A percentile compares a stretch with the other conserved stretches of the same genome.
phyloP scores from a whole-genome alignment of 768 basidiomycete genomes.

The Pulveroboletus ravenelii region DNA sequence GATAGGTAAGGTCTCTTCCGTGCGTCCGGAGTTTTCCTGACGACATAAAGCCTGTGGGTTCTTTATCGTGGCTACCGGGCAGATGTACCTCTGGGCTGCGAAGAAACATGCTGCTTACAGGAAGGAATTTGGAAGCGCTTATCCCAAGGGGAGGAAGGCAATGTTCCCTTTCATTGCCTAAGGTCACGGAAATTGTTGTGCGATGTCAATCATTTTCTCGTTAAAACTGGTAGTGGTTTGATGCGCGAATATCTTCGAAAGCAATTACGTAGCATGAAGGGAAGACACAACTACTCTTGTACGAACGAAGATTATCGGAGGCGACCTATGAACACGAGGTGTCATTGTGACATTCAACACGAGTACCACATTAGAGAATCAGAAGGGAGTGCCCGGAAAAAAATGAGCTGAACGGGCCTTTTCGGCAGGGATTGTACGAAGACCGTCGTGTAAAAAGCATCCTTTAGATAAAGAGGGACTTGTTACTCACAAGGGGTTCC shows the following conservation, averaged over 20 bases:
- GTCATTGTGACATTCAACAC: background rate
- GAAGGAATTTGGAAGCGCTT: conserved; percentile 89
- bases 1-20: conserved; percentile 48
- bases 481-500: background rate
- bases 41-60: conserved; percentile 56
- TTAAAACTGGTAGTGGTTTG: background rate
- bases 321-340: background rate
- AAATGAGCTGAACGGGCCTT: conserved; percentile 79
- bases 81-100: conserved; percentile 83
- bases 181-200: background rate
- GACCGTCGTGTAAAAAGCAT: conserved; percentile 41
- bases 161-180: conserved; percentile 63
- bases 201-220: background rate
- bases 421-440: conserved; percentile 78
- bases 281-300: background rate
- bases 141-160: conserved; percentile 68
- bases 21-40: background rate
- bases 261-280: background rate
- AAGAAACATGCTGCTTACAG: conserved; percentile 90
- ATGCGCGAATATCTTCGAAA: background rate
- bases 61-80: conserved; percentile 49
- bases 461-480: background rate
- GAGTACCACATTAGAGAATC: conserved; percentile 32
- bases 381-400: conserved; percentile 68
- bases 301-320: background rate